Conservation (phyloP, 108 stramenopile species). For the Cyclotella cryptica region DNA sequence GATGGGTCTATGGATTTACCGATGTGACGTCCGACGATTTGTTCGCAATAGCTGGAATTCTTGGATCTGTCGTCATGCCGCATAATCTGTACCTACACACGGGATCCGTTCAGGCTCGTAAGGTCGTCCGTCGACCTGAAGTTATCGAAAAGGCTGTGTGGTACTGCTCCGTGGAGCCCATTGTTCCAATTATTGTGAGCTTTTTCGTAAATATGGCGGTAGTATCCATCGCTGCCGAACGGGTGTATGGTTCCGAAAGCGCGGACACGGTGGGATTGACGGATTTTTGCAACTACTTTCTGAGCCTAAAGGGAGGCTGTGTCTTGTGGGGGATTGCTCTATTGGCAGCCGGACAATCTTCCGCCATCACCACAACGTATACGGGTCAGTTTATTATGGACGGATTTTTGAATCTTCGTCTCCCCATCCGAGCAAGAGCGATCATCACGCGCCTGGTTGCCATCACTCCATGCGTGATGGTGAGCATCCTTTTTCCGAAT, state of each 20-base stretch:
- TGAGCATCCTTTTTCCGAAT: slow-evolving; percentile 67
- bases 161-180: slow-evolving; percentile 82
- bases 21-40: slow-evolving; percentile 61
- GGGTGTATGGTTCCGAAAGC: slow-evolving; percentile 53
- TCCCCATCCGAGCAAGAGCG: slow-evolving; percentile 70
- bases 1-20: slow-evolving; percentile 37
- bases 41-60: slow-evolving; percentile 70
- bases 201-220: slow-evolving; percentile 89
- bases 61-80: slow-evolving; percentile 89
- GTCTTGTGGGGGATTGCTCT: slow-evolving; percentile 84
- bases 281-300: neutral
- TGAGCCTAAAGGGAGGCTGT: slow-evolving; percentile 13
- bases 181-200: slow-evolving; percentile 78
- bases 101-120: slow-evolving; percentile 66
- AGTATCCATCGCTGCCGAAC: slow-evolving; percentile 84
- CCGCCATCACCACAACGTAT: slow-evolving; percentile 87
- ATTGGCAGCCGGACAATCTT: slow-evolving; percentile 83
- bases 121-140: slow-evolving; percentile 48
- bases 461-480: slow-evolving; percentile 76
- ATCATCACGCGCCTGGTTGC: slow-evolving; percentile 40
- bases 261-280: neutral
- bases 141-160: slow-evolving; percentile 69
- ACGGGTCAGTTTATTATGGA: slow-evolving; percentile 92
- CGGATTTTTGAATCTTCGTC: slow-evolving; percentile 76
- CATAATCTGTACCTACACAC: slow-evolving; percentile 90